These are phyloP conservation scores for Hysterium pulicare DNA, from an alignment of 2,329 filamentous ascomycete species.

Conservation along the genomic window DNA sequence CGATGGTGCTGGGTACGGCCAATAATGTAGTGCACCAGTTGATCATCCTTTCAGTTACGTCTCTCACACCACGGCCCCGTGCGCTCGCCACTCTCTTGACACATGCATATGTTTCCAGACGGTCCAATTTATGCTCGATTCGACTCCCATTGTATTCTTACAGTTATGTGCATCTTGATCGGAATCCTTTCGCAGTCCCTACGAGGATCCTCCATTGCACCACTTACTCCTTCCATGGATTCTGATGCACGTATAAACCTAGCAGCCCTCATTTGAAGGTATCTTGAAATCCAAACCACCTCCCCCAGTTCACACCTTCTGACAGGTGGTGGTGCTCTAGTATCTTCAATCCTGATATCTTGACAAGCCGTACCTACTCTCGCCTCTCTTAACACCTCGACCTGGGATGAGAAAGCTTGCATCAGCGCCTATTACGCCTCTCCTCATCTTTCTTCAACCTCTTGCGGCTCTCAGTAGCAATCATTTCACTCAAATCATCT, in stretches of 20 bases:
- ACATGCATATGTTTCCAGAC: not conserved
- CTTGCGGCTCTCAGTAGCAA: conserved; percentile 88
- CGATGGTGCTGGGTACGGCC: too few species aligned
- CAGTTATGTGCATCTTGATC: conserved; percentile 23
- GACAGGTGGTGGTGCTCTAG: not conserved
- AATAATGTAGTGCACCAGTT: too few species aligned
- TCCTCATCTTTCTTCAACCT: conserved; percentile 85
- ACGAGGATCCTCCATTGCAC: not conserved
- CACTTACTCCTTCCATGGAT: not conserved
- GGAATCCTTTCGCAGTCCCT: conserved; percentile 15
- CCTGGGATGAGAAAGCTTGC: not conserved
- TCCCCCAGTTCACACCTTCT: too few species aligned
- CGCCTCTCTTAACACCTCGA: conserved; percentile 2
- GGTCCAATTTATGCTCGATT: conserved; percentile 3
- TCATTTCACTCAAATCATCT: conserved; percentile 93
- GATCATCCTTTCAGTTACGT: too few species aligned
- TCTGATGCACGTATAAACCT: conserved; percentile 1
- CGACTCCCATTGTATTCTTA: conserved; percentile 2
- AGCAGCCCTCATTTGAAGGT: not conserved
- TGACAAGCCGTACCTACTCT: conserved; percentile 11
- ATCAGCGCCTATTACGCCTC: conserved; percentile 57
- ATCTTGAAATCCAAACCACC: conserved; percentile 1
- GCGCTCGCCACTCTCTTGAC: not conserved
- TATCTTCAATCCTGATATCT: conserved; percentile 10
- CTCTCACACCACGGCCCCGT: not conserved